Conservation (phyloP, 352 stramenopile species). For the Blastocystis sp. region DNA sequence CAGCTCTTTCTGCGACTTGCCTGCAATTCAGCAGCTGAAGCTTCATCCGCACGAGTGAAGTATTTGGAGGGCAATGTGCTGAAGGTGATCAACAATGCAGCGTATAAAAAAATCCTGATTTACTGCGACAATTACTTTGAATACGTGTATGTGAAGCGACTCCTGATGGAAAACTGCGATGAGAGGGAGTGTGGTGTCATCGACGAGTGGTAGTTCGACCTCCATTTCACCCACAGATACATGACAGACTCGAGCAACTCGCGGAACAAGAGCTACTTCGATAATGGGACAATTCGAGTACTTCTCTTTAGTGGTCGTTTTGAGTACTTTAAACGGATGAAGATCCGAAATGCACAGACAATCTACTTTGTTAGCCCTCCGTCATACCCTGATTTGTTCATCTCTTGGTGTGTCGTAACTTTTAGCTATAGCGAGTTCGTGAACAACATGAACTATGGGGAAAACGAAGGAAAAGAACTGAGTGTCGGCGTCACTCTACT, state of each 20-base stretch:
- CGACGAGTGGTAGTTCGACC: background rate
- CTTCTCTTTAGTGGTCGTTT: conserved; percentile 48
- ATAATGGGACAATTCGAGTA: conserved; percentile 53
- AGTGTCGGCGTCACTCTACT: conserved; percentile 44
- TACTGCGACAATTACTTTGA: conserved; percentile 62
- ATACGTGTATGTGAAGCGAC: conserved; percentile 47
- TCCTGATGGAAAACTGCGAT: conserved; percentile 59
- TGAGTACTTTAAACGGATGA: conserved; percentile 47
- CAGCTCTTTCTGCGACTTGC: conserved; percentile 53
- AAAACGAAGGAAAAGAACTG: conserved; percentile 4
- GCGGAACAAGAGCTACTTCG: conserved; percentile 40
- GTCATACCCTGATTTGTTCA: conserved; percentile 13
- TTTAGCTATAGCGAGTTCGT: conserved; percentile 45
- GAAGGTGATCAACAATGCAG: conserved; percentile 41
- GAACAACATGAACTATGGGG: conserved; percentile 35
- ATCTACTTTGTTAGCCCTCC: conserved; percentile 48
- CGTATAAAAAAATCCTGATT: conserved; percentile 42
- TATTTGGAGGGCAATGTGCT: conserved; percentile 44
- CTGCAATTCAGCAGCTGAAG: background rate
- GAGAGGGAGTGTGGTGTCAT: conserved; percentile 46
- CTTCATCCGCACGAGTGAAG: background rate
- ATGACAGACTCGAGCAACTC: background rate
- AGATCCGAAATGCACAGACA: conserved; percentile 3
- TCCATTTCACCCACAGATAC: background rate
- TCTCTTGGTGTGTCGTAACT: background rate